These are phyloP conservation scores for Nothopassalora personata DNA, from an alignment of 2,329 filamentous ascomycete species.

Conservation along the genomic window DNA sequence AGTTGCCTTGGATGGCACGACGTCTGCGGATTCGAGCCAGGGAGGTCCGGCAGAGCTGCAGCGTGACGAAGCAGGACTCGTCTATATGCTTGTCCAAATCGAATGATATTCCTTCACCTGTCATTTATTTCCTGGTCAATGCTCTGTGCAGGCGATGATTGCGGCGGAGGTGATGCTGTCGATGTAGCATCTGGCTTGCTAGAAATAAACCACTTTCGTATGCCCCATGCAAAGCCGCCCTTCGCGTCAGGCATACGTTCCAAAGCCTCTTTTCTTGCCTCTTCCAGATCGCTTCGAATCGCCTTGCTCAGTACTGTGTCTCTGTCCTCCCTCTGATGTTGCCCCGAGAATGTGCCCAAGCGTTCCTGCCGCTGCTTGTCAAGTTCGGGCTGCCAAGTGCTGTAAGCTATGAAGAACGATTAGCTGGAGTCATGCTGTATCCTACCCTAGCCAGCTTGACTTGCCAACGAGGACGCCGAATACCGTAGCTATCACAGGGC, in stretches of 20 bases:
- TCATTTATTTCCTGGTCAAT: neutral
- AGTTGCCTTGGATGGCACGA: neutral
- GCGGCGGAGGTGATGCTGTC: neutral
- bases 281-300: conserved; percentile 24
- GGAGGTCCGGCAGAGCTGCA: neutral
- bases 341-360: conserved; percentile 21
- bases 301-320: conserved; percentile 23
- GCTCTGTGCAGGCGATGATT: neutral
- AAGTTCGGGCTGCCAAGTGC: conserved; percentile 28
- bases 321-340: conserved; percentile 13
- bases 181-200: conserved; percentile 2
- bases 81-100: neutral
- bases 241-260: conserved; percentile 1
- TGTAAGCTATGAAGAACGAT: conserved; percentile 20
- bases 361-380: conserved; percentile 24
- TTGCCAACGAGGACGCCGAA: conserved; percentile 21
- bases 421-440: neutral
- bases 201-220: conserved; percentile 16
- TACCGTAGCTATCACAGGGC: conserved; percentile 5
- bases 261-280: conserved; percentile 19
- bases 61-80: neutral
- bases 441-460: neutral
- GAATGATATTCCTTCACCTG: conserved; percentile 4
- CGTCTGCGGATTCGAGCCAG: neutral
- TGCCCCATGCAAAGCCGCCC: conserved; percentile 26